Evolutionary conservation across 495 filamentous ascomycete genomes (phyloP).

Genomic region (Tuber aestivum): DNA sequence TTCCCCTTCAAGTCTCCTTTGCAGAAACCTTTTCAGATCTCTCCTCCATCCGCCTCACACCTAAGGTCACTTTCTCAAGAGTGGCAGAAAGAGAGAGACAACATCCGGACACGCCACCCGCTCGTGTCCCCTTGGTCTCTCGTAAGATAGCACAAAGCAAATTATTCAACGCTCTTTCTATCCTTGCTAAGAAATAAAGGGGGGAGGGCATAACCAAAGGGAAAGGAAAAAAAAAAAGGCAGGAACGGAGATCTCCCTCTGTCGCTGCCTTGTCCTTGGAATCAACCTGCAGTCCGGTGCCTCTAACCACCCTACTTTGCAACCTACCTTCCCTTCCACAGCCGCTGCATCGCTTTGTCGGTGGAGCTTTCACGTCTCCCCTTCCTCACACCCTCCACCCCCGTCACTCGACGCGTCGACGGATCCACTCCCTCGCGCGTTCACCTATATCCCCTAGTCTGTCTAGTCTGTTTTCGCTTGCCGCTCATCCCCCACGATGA

Average conservation of each 20-base stretch:
- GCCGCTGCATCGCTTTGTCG: neutral
- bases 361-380: neutral
- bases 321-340: neutral
- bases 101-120: neutral
- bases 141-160: neutral
- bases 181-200: neutral
- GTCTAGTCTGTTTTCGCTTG: neutral
- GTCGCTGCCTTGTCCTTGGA: neutral
- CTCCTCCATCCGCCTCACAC: neutral
- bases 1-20: neutral
- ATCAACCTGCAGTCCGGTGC: neutral
- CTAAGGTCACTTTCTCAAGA: neutral
- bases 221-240: neutral
- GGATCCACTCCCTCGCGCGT: conserved; percentile 1
- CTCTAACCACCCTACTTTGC: neutral
- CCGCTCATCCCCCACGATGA: conserved; percentile 17
- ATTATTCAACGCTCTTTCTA: neutral
- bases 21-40: neutral
- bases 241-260: neutral
- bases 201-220: neutral
- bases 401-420: conserved; percentile 1
- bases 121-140: neutral
- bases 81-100: neutral
- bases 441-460: neutral
- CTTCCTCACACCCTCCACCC: neutral